Evolutionary conservation across 495 filamentous ascomycete species (phyloP), one percentile per base, ranked within the genome.

Genomic region (Staphylotrichum longicolle): DNA sequence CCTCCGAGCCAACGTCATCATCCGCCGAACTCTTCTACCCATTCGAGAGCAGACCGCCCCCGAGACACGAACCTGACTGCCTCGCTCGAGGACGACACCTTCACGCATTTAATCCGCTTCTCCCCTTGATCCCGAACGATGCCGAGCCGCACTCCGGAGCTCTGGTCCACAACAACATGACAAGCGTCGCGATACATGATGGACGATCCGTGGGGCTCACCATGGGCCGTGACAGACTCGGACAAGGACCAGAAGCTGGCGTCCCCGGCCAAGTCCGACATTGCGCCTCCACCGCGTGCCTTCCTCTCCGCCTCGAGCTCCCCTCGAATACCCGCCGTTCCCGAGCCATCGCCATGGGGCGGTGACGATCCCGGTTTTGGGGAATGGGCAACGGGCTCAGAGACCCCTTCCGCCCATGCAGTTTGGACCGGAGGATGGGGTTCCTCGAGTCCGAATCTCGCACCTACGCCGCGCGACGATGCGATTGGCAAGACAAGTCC

Each of bases 181-280:
- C 40, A 66, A 60, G 62, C 62, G 61, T 54, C 60, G 54, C 54
- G 45, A 50, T 34, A 60, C 71, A 75, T 63, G 57, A 83, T 83
- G 81, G 81, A 83, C 73, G 80, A 82, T 80, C 80, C 81, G 66
- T 83, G 81, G 81, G 77, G 79, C 70, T 79, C 77, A 64, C 78
- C 78, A 69, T 80, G 78, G 78, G 72, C 75, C 54, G 65, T 72
- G 50, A 60, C 74, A 64, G 73, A 78, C 39, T 37, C 61, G 35
- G 65, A 70, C 67, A 62, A 72, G 66, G 67, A 74, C 50, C 58
- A 54, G 32, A 70, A 63, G 5, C 63, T 61, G 10, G 61, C 72
- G 7, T 73, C 71, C n/a, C 72, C 70, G 7, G 54, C 68, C 34
- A 74, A 76, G 39, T 64, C 68, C 35, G 69, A 75, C 15, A 72